Base-by-base conservation (phyloP, 805 yeast genomes). In the Ogataea ganodermae region DNA sequence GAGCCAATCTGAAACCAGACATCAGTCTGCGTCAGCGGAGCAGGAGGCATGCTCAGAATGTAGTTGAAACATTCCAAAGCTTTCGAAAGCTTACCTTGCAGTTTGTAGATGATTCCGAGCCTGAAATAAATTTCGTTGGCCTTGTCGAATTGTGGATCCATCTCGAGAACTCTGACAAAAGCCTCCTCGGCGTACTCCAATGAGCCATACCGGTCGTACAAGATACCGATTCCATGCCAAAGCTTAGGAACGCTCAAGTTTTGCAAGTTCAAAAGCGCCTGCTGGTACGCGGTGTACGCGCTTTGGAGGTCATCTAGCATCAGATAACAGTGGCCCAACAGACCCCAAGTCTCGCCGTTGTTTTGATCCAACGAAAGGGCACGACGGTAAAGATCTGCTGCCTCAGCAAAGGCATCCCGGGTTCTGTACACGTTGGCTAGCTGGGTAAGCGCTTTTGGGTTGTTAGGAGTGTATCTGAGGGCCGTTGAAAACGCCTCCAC, bases 1-100 rank as follows among this genome's bases (percentile, higher is more conserved):
- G 90, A 86, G 33, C 99, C 99, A 53, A 94, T 87, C 70, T 94
- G 99, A 73, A 94, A 94, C 98, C 98, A 94, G 45, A 94, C 95
- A 65, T 94, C 99, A 42, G 96, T 89, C 65, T 89, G 96, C 39
- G 97, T 91, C 54, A 94, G 74, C 1, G 99, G 99, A 45, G 89
- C 85, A 1, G 99, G 99, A 0, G 99, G 98, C 68, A 84, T 86
- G 48, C 83, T 76, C 56, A 94, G 70, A 53, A 94, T 94, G 66
- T 92, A 94, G 63, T 89, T 86, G 76, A 94, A 94, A 66, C 98
- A 94, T 66, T 94, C 97, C 49, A 94, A 74, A 1, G 97, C 95
- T 61, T 86, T 87, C 44, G 81, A 80, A 63, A 88, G 78, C 68
- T 92, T 90, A 35, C 84, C 84, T 69, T 92, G 98, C 68, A 91